These are phyloP conservation scores for Fraxinus americana DNA, from an alignment of 257 asterid genomes.

Conservation along the genomic window DNA sequence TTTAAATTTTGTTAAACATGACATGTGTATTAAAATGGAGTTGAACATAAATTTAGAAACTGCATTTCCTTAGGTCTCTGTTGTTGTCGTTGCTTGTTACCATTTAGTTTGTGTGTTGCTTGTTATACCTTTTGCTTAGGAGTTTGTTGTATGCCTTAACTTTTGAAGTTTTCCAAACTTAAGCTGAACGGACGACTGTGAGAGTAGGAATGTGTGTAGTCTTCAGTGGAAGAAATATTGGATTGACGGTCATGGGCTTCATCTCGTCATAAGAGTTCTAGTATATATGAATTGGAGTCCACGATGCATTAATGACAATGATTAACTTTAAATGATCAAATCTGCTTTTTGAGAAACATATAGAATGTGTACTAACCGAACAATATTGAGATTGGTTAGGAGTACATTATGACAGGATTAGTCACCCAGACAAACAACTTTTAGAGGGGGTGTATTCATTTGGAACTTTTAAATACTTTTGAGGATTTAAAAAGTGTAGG, in stretches of 20 bases:
- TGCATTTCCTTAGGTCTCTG: neutral
- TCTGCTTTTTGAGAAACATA: neutral
- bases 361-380: neutral
- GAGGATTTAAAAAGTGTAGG: too few relatives aligned
- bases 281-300: neutral
- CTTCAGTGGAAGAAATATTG: neutral
- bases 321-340: conserved; percentile 6
- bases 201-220: neutral
- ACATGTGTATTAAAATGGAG: too few relatives aligned
- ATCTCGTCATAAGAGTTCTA: neutral
- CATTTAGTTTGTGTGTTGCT: neutral
- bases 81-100: neutral
- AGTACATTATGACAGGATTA: neutral
- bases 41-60: too few relatives aligned
- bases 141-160: neutral
- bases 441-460: neutral
- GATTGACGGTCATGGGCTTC: neutral
- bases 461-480: too few relatives aligned
- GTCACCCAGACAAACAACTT: neutral
- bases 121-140: neutral
- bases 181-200: neutral
- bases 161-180: neutral
- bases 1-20: too few relatives aligned
- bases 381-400: neutral
- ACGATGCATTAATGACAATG: neutral